Conservation (phyloP, 202 grass and related monocot species). For the Setaria viridis region DNA sequence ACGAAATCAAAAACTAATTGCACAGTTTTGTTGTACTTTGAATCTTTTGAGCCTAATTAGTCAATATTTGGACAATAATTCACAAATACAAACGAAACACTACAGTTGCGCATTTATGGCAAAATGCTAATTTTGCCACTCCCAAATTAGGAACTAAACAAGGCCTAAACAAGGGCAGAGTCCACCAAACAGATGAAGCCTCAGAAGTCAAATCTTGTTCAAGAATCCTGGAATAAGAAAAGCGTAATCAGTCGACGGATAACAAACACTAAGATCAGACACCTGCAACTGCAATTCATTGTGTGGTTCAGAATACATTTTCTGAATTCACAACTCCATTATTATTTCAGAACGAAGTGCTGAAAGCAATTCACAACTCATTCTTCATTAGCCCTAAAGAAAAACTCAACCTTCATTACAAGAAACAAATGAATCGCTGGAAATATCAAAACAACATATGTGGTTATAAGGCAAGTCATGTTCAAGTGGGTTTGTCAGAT, state of each 20-base stretch:
- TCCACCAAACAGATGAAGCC: background rate
- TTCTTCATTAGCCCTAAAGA: background rate
- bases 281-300: background rate
- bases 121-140: too few relatives aligned
- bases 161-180: too few relatives aligned
- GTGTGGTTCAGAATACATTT: background rate
- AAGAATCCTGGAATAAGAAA: background rate
- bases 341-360: background rate
- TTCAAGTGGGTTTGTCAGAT: background rate
- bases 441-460: background rate
- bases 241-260: background rate
- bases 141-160: too few relatives aligned
- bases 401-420: background rate
- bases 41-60: too few relatives aligned
- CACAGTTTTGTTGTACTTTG: too few relatives aligned
- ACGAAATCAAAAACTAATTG: too few relatives aligned
- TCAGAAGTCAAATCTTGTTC: background rate
- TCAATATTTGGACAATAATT: too few relatives aligned
- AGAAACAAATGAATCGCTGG: background rate
- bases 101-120: too few relatives aligned
- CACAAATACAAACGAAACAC: too few relatives aligned
- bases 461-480: background rate
- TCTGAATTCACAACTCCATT: background rate
- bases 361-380: background rate
- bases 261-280: background rate